Evolutionary conservation across 768 basidiomycete species (phyloP), one percentile per base, ranked within the genome.

Genomic region (Steccherinum ochraceum): DNA sequence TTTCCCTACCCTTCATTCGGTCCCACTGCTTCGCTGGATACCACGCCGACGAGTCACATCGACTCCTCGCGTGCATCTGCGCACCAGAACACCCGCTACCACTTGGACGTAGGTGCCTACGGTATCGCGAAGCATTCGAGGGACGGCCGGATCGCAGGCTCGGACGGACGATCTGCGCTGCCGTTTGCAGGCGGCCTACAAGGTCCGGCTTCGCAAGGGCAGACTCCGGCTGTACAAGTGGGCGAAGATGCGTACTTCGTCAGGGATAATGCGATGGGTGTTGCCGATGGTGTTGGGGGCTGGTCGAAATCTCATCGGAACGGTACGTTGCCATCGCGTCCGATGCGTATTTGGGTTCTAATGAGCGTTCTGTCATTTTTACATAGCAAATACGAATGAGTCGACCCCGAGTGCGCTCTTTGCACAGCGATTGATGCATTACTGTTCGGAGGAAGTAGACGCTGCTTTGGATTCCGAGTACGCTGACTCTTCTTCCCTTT

Each of bases 221-320:
- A 3, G 11, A 10, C 64, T 27, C 74, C 86, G 12, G 76, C 88
- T 0, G 83, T 86, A 0, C 86, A 90, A 61, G 84, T 96, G 11
- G 93, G 93, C 39, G 93, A 97, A 65, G 93, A 97, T 61, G 89
- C 93, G 3, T 95, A 93, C 61, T 91, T 91, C 55, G 69, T 90
- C 4, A 72, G 80, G 4, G 78, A 84, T 51, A 88, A 93, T 61
- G 89, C 91, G 4, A 84, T 98, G 74, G 94, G 94, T 16, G 86
- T 98, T 7, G 91, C 93, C 3, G 94, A 97, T 63, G 94, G 94
- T 24, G 94, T 97, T 0, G 94, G 94, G 0, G 93, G 93, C 0
- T 96, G 93, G 93, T 77, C 84, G 5, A 67, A 72, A 89, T 75
- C 81, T 13, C 65, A 72, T 52, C 66, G 64, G 26, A 56, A 61